Evolutionary conservation across 345 rosid species (phyloP).

Genomic region (Physaria fendleri): DNA sequence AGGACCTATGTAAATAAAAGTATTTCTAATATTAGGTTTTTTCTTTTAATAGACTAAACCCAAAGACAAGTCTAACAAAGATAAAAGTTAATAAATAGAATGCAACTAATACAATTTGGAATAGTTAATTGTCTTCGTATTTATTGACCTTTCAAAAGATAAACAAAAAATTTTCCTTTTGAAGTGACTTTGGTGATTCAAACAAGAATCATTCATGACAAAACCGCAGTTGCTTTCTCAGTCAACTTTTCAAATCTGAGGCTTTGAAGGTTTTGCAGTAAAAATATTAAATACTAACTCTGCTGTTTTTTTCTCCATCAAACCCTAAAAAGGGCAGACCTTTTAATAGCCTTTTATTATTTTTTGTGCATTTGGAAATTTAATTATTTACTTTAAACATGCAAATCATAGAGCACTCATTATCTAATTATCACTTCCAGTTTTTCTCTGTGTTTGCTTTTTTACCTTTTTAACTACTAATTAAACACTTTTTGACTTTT

Average conservation of each 20-base stretch:
- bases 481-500: background rate
- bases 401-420: constrained; percentile 95
- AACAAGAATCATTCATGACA: constrained; percentile 43
- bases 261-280: constrained; percentile 11
- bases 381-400: constrained; percentile 27
- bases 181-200: constrained; percentile 13
- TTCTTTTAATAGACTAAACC: background rate
- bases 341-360: constrained; percentile 14
- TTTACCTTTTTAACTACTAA: constrained; percentile 26
- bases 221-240: constrained; percentile 34
- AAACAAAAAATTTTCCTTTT: constrained; percentile 16
- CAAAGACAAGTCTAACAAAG: background rate
- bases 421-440: constrained; percentile 50
- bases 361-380: constrained; percentile 21
- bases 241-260: constrained; percentile 27
- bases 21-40: no score
- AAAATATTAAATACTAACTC: constrained; percentile 11
- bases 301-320: constrained; percentile 21
- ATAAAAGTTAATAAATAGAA: background rate
- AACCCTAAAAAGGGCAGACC: constrained; percentile 25
- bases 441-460: constrained; percentile 26
- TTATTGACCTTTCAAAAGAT: constrained; percentile 21
- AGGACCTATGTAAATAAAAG: no score
- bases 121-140: constrained; percentile 27
- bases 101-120: constrained; percentile 15